These are phyloP conservation scores for Ambrosiella beaveri DNA, from an alignment of 2,329 filamentous ascomycete species.

Conservation along the genomic window DNA sequence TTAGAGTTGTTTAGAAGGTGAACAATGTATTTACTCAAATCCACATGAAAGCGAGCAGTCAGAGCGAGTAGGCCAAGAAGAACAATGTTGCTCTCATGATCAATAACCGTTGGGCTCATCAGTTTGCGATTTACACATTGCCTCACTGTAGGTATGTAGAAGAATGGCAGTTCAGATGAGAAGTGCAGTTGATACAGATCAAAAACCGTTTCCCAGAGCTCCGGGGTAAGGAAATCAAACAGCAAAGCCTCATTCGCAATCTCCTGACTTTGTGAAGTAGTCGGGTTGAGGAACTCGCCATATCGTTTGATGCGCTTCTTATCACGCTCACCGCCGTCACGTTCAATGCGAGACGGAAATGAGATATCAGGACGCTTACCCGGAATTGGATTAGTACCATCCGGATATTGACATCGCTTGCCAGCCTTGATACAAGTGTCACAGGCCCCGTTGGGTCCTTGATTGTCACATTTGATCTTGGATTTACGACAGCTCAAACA, in stretches of 20 bases:
- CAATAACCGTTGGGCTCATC: slow-evolving; percentile 19
- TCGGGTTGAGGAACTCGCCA: slow-evolving; percentile 26
- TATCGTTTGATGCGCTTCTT: slow-evolving; percentile 30
- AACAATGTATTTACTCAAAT: slow-evolving; percentile 37
- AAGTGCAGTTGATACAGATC: slow-evolving; percentile 56
- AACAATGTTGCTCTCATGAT: slow-evolving; percentile 37
- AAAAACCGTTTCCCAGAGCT: slow-evolving; percentile 52
- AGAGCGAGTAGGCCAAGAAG: slow-evolving; percentile 50
- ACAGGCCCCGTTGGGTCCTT: slow-evolving; percentile 53
- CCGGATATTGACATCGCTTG: not conserved
- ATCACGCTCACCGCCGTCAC: slow-evolving; percentile 28
- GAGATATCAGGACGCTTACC: slow-evolving; percentile 58
- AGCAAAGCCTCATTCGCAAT: slow-evolving; percentile 43
- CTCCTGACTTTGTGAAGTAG: slow-evolving; percentile 21
- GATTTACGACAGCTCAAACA: slow-evolving; percentile 60
- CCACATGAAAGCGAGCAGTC: slow-evolving; percentile 49
- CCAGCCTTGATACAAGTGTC: slow-evolving; percentile 53
- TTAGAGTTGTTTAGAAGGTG: slow-evolving; percentile 21
- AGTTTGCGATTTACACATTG: slow-evolving; percentile 1
- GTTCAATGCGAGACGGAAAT: slow-evolving; percentile 21
- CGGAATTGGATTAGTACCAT: not conserved
- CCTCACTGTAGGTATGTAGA: slow-evolving; percentile 48
- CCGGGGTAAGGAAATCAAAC: slow-evolving; percentile 41
- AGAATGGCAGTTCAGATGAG: slow-evolving; percentile 53
- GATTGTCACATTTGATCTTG: slow-evolving; percentile 78